Conservation (phyloP, 2,329 filamentous ascomycete species). For the Alternaria sp. region DNA sequence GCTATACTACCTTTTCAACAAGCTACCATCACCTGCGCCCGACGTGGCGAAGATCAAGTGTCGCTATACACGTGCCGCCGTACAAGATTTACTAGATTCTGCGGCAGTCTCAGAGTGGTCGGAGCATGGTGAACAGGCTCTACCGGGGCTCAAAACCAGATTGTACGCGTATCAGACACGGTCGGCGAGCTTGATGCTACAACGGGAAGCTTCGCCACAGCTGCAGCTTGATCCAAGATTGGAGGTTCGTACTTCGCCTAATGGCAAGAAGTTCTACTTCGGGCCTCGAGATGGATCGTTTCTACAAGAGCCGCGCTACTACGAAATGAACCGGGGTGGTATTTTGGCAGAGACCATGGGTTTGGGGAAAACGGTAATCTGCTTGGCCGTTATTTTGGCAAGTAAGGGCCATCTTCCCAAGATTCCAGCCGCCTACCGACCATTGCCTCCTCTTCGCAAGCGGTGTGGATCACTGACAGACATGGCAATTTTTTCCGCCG, state of each 20-base stretch:
- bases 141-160: slow-evolving; percentile 66
- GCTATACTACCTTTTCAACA: slow-evolving; percentile 75
- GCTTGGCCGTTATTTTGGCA: slow-evolving; percentile 72
- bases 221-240: slow-evolving; percentile 76
- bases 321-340: slow-evolving; percentile 77
- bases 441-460: slow-evolving; percentile 50
- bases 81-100: slow-evolving; percentile 61
- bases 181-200: slow-evolving; percentile 82
- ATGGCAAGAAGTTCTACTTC: slow-evolving; percentile 70
- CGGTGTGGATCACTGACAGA: slow-evolving; percentile 70
- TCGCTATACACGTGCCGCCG: slow-evolving; percentile 58
- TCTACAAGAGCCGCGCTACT: slow-evolving; percentile 70
- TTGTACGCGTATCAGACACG: slow-evolving; percentile 81
- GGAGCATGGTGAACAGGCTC: slow-evolving; percentile 29
- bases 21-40: slow-evolving; percentile 71
- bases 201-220: slow-evolving; percentile 73
- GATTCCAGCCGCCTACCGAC: slow-evolving; percentile 67
- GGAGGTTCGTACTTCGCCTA: slow-evolving; percentile 64
- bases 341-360: slow-evolving; percentile 82
- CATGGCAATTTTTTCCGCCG: slow-evolving; percentile 76
- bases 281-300: slow-evolving; percentile 69
- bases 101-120: slow-evolving; percentile 39
- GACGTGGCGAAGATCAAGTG: slow-evolving; percentile 57
- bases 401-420: slow-evolving; percentile 72
- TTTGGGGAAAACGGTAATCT: slow-evolving; percentile 86